Evolutionary conservation across 2,329 filamentous ascomycete genomes (phyloP), one percentile per base, ranked within the genome.

Genomic region (Ramichloridium luteum): DNA sequence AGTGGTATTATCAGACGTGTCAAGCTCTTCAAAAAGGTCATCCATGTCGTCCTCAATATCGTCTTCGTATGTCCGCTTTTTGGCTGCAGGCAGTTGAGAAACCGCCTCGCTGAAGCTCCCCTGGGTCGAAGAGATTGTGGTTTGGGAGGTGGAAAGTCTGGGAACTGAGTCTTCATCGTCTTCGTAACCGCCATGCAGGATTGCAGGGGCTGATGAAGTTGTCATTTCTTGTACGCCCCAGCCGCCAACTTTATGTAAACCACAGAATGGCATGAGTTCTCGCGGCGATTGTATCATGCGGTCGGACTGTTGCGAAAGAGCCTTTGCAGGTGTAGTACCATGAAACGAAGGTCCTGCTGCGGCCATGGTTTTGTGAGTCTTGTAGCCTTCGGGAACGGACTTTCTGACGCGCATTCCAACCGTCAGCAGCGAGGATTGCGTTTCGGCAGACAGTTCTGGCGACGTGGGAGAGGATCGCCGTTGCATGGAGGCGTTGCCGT

Each of bases 331-430:
- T n/a, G n/a, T n/a, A n/a, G n/a, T n/a, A n/a, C n/a, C n/a, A n/a
- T n/a, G n/a, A n/a, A n/a, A n/a, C n/a, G n/a, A n/a, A n/a, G n/a
- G n/a, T n/a, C 35, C 42, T 8, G 39, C 28, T 12, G 28, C 25
- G 4, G 40, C 40, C 13, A 53, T 16, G 2, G 50, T 62, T 39
- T 60, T 54, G 56, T 70, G 70, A 2, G 82, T 93, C 63, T 93
- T 92, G 68, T 94, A 94, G 37, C 88, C 88, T 54, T 94, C 86
- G 1, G 84, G 80, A 5, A 96, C 80, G 8, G 81, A 81, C 62
- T 96, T 96, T 53, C 88, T 80, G 30, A 96, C 71, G 14, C 88
- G 78, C 85, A 94, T 94, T 48, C 88, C 88, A 42, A 96, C 88
- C 48, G 71, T 82, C 25, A 94, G 67, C n/a, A 96, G 75, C 40